Percentiles rank a stretch among this genome's conserved stretches.
phyloP scores from a whole-genome alignment of 805 yeast species.

The Monosporozyma yasuniensis region DNA sequence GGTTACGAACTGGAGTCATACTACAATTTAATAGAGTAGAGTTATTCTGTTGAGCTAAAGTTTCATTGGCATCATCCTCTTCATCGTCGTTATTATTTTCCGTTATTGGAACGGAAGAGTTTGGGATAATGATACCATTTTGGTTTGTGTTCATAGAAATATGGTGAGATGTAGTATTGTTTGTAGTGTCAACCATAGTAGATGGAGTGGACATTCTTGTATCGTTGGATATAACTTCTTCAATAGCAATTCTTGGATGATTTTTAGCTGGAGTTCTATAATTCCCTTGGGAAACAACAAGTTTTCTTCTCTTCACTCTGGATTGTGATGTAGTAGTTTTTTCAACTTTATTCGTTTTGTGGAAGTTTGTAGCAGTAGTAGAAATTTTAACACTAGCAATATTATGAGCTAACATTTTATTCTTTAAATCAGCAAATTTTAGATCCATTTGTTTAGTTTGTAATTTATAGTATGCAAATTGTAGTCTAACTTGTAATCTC shows the following conservation, averaged over 20 bases:
- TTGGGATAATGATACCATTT: background rate
- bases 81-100: background rate
- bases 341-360: background rate
- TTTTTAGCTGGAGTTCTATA: constrained; percentile 17
- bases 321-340: background rate
- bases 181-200: background rate
- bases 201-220: background rate
- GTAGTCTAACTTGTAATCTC: constrained; percentile 38
- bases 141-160: background rate
- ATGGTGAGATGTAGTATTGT: background rate
- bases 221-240: background rate
- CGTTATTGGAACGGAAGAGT: no score
- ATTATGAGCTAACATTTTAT: background rate
- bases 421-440: constrained; percentile 15
- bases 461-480: constrained; percentile 45
- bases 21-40: background rate
- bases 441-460: constrained; percentile 37
- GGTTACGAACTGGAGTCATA: constrained; percentile 12
- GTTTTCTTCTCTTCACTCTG: constrained; percentile 15
- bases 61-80: background rate
- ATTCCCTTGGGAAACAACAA: constrained; percentile 23
- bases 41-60: constrained; percentile 2
- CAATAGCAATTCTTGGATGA: background rate
- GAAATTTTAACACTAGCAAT: background rate
- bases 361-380: background rate